Conservation (phyloP, 2,329 filamentous ascomycete species). For the Coniochaeta hoffmannii region DNA sequence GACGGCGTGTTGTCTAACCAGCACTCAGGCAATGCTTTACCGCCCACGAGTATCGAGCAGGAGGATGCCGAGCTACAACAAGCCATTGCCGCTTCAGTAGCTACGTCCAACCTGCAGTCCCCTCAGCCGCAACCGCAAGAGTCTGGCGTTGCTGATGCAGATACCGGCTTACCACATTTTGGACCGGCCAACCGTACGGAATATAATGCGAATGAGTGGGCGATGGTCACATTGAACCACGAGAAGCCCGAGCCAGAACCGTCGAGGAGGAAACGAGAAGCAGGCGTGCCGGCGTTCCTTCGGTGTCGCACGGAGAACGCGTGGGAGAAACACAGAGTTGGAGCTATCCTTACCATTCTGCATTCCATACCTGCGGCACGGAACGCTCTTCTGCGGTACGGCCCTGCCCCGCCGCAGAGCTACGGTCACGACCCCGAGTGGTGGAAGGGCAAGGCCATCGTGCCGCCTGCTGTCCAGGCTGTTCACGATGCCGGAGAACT, state of each 20-base stretch:
- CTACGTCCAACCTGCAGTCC: slow-evolving; percentile 37
- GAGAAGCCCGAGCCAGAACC: slow-evolving; percentile 30
- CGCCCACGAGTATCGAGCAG: slow-evolving; percentile 26
- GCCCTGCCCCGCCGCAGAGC: slow-evolving; percentile 26
- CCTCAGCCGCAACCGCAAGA: slow-evolving; percentile 40
- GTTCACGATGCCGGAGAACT: slow-evolving; percentile 22
- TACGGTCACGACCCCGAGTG: slow-evolving; percentile 52
- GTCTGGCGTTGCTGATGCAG: slow-evolving; percentile 36
- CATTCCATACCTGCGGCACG: slow-evolving; percentile 52
- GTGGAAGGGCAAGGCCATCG: slow-evolving; percentile 53
- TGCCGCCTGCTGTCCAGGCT: slow-evolving; percentile 27
- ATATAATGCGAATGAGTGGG: slow-evolving; percentile 51
- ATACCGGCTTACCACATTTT: slow-evolving; percentile 38
- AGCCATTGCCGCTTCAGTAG: slow-evolving; percentile 48
- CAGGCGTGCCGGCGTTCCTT: slow-evolving; percentile 44
- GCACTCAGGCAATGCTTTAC: slow-evolving; percentile 5
- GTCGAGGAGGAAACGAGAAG: slow-evolving; percentile 34
- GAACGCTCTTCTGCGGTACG: slow-evolving; percentile 43
- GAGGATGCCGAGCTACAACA: slow-evolving; percentile 50
- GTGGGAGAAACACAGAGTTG: slow-evolving; percentile 33
- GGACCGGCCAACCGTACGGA: slow-evolving; percentile 50
- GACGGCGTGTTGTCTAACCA: slow-evolving; percentile 4
- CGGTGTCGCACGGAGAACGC: slow-evolving; percentile 24
- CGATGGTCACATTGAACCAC: slow-evolving; percentile 40
- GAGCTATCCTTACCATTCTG: slow-evolving; percentile 49